A percentile compares a stretch with the other conserved stretches of the same genome.
Evolutionary conservation across 768 basidiomycete species (phyloP).

Genomic region (Pleurotus tuber-regium): DNA sequence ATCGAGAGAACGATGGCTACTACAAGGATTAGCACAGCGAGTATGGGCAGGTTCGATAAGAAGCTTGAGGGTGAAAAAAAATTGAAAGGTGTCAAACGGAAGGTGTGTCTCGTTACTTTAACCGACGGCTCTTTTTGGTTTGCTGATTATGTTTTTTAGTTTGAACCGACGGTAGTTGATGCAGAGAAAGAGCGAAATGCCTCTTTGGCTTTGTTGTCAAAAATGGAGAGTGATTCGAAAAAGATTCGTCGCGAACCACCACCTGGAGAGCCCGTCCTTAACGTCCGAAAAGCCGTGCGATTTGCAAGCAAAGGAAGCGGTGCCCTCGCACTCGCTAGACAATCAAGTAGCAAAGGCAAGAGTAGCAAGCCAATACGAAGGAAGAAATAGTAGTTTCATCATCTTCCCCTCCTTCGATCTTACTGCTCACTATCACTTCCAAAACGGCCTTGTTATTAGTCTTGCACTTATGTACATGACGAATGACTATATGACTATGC

Average conservation of each 20-base stretch:
- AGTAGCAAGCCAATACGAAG: slow-evolving; percentile 11
- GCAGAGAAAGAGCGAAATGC: slow-evolving; percentile 65
- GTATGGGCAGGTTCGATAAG: slow-evolving; percentile 93
- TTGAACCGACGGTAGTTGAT: slow-evolving; percentile 77
- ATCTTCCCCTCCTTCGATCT: not conserved
- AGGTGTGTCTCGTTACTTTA: slow-evolving; percentile 49
- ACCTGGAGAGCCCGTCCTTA: slow-evolving; percentile 59
- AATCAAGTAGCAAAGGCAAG: slow-evolving; percentile 24
- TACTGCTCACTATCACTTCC: not conserved
- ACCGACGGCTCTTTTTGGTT: not conserved
- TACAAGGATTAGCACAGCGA: slow-evolving; percentile 83
- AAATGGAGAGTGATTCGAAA: slow-evolving; percentile 72
- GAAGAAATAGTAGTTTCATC: not conserved
- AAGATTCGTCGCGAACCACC: slow-evolving; percentile 49
- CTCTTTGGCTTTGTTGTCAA: slow-evolving; percentile 72
- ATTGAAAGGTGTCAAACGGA: slow-evolving; percentile 84
- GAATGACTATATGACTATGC: not conserved
- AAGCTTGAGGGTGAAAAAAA: slow-evolving; percentile 91
- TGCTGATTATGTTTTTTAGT: slow-evolving; percentile 41
- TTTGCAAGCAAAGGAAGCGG: slow-evolving; percentile 70
- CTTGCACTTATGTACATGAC: not conserved
- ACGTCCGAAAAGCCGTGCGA: slow-evolving; percentile 86
- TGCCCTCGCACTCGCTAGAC: slow-evolving; percentile 52
- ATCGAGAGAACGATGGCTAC: slow-evolving; percentile 76
- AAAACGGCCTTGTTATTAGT: slow-evolving; percentile 7